phyloP scores from a whole-genome alignment of 1,284 basidiomycete genomes.

The Apiotrichum domesticum region DNA sequence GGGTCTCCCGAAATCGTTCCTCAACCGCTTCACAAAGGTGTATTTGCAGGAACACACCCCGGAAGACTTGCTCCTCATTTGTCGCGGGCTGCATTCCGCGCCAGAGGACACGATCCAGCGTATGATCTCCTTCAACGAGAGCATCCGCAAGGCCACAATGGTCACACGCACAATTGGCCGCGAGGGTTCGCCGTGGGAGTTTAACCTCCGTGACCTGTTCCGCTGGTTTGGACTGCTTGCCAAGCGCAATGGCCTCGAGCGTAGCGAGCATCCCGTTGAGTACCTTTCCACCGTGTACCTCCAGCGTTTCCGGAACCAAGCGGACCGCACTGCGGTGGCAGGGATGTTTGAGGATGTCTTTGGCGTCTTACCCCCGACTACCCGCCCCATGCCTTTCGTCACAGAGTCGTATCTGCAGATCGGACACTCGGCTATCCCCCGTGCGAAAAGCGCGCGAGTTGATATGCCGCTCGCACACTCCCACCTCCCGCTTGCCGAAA shows the following conservation, averaged over 20 bases:
- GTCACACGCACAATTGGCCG: conserved; percentile 65
- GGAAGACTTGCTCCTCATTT: conserved; percentile 74
- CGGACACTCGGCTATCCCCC: conserved; percentile 59
- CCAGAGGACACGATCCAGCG: conserved; percentile 56
- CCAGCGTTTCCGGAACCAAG: conserved; percentile 70
- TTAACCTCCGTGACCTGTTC: conserved; percentile 92
- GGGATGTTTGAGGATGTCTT: conserved; percentile 63
- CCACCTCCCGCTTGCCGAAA: conserved; percentile 66
- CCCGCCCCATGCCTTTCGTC: conserved; percentile 54
- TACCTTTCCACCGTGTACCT: conserved; percentile 71
- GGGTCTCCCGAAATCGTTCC: conserved; percentile 92
- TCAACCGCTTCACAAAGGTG: conserved; percentile 97
- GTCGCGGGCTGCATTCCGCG: conserved; percentile 65
- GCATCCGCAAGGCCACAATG: conserved; percentile 66
- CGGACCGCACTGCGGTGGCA: conserved; percentile 61
- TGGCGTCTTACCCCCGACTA: conserved; percentile 39
- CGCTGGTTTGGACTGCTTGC: conserved; percentile 64
- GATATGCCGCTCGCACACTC: conserved; percentile 57
- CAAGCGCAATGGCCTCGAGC: conserved; percentile 54
- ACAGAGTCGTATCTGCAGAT: conserved; percentile 58
- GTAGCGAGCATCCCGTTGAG: conserved; percentile 56
- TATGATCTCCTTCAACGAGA: conserved; percentile 82
- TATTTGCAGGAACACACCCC: conserved; percentile 81
- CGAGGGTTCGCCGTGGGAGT: conserved; percentile 94
- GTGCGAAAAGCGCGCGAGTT: conserved; percentile 47